Base-by-base conservation (phyloP, 768 basidiomycete species). In the Naganishia vishniacii region DNA sequence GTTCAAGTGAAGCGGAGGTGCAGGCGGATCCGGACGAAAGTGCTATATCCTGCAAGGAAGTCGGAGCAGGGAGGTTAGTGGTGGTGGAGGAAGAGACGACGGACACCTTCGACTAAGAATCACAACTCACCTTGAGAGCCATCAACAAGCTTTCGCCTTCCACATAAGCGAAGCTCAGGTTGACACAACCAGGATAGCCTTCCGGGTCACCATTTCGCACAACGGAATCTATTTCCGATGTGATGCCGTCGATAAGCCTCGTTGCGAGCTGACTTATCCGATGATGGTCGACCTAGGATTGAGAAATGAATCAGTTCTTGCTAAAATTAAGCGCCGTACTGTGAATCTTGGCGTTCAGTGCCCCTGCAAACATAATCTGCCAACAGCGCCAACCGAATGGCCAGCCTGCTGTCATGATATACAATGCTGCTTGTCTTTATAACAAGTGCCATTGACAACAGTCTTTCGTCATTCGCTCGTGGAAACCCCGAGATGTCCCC, bases 11-110 rank as follows among this genome's bases (percentile, higher is more conserved):
- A 9, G 95, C 95, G 0, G 94, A 98, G 34, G 95, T 99, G 73
- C 95, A 99, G 8, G 95, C 95, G 72, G 91, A 94, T 41, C 95
- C 95, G 7, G 94, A 98, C 6, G 95, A 98, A 47, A 99, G 82
- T 4, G 95, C 95, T 67, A 98, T 88, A 72, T 98, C 91, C 53
- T 56, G 34, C 13, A 41, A 56, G 34, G 12, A 31, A 91, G n/a
- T n/a, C n/a, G n/a, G n/a, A n/a, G n/a, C n/a, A n/a, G n/a, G n/a
- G n/a, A n/a, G n/a, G n/a, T n/a, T n/a, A n/a, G n/a, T n/a, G n/a
- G n/a, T n/a, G n/a, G n/a, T n/a, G n/a, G n/a, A n/a, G n/a, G n/a
- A n/a, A n/a, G n/a, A n/a, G n/a, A n/a, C n/a, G n/a, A n/a, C n/a
- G n/a, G n/a, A n/a, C n/a, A n/a, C n/a, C n/a, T n/a, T n/a, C n/a